Evolutionary conservation across 176 grass and related monocot species (phyloP), one percentile per base, ranked within the genome.

Genomic region (Eleusine indica): DNA sequence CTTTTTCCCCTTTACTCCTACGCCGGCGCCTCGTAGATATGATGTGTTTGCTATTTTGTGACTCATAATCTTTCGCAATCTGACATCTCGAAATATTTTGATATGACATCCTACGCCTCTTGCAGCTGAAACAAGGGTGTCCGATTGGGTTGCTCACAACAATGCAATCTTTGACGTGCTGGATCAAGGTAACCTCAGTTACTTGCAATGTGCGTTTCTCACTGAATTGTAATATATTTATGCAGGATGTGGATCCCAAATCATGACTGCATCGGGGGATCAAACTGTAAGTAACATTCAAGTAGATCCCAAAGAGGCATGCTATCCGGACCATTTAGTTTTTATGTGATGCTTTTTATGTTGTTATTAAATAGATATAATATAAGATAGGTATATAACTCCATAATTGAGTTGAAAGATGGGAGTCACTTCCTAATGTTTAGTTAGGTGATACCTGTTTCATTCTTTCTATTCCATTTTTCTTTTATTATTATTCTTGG

Each of bases 141-240:
- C 64, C 29, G 87, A 92, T 49, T 98, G 93, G 96, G 42, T 91
- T 78, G 96, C 93, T 28, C 96, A 98, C 79, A 91, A 88, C 66
- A 98, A 98, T 84, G 93, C 96, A 19, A 90, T 98, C 82, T 98
- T 98, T 48, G 96, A 95, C 74, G 38, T 98, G 91, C 86, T 98
- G 93, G 89, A 94, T 88, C 85, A 98, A 98, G 93, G 96, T 95
- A 86, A 68, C 70, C 39, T 30, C 52, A 7, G 19, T 67, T 35
- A 21, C 15, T 21, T 91, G 21, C 39, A 51, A 15, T 1, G 47
- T 48, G 37, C 21, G 0, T 63, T 38, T 73, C 42, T 49, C 2
- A 13, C 47, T 49, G 12, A 49, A 3, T 6, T 5, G 41, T 43
- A 43, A 43, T 43, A 37, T 35, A 19, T 73, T 12, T 62, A 1